Percentiles rank a stretch among this genome's conserved stretches.
phyloP scores from a whole-genome alignment of 805 yeast species.

The Ogataea zsoltii region DNA sequence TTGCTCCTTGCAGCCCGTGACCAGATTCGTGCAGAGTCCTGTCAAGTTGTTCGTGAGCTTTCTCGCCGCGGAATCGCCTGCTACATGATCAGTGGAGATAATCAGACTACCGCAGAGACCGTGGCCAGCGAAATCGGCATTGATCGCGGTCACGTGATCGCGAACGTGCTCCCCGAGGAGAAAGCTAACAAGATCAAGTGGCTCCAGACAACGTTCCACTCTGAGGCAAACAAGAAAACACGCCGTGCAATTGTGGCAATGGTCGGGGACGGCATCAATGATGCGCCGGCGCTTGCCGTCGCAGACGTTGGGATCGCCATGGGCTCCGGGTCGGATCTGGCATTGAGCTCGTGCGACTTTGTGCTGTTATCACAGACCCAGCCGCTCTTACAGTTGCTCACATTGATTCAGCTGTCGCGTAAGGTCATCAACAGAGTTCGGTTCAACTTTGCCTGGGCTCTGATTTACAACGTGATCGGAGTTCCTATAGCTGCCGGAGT shows the following conservation, averaged over 20 bases:
- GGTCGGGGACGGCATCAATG: conserved; percentile 86
- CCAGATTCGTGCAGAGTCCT: conserved; percentile 57
- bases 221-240: conserved; percentile 16
- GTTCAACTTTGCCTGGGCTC: conserved; percentile 62
- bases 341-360: conserved; percentile 73
- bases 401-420: conserved; percentile 51
- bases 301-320: conserved; percentile 80
- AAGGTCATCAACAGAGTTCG: conserved; percentile 53
- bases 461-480: conserved; percentile 56
- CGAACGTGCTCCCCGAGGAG: conserved; percentile 73
- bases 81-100: conserved; percentile 82
- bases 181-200: conserved; percentile 61
- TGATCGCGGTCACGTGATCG: conserved; percentile 49
- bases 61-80: conserved; percentile 48
- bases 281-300: conserved; percentile 74
- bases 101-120: conserved; percentile 62
- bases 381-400: conserved; percentile 53
- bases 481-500: conserved; percentile 70
- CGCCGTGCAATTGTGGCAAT: conserved; percentile 54
- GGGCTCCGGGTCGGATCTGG: conserved; percentile 75
- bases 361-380: conserved; percentile 56
- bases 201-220: conserved; percentile 48
- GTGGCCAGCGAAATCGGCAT: conserved; percentile 68
- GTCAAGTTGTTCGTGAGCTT: conserved; percentile 45
- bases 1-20: conserved; percentile 62